Conservation (phyloP, 2,329 filamentous ascomycete genomes). For the Coniella vitis region DNA sequence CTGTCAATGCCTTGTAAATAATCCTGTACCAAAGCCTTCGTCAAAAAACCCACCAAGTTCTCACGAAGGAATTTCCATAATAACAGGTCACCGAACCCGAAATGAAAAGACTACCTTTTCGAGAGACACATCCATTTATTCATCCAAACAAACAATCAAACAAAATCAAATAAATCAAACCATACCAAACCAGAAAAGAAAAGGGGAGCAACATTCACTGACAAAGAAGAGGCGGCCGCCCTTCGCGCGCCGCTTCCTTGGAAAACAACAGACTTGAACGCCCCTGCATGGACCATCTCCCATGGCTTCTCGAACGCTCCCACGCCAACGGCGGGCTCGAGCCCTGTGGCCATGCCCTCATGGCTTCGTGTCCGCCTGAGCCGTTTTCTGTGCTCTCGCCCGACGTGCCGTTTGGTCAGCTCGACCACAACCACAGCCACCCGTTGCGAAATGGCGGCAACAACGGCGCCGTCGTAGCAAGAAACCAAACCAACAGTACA, state of each 20-base stretch:
- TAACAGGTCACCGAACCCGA: no score
- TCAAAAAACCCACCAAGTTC: no score
- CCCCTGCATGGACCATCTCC: conserved; percentile 87
- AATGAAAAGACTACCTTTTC: no score
- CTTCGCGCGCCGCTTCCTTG: conserved; percentile 8
- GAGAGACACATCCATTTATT: no score
- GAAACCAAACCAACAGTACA: background rate
- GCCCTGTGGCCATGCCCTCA: conserved; percentile 82
- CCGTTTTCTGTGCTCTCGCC: conserved; percentile 42
- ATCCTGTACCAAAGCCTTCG: no score
- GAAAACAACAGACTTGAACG: conserved; percentile 68
- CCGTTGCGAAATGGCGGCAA: background rate
- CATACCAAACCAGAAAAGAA: background rate
- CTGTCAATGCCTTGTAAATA: no score
- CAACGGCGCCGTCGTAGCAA: background rate
- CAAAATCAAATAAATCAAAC: background rate
- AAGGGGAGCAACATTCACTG: no score
- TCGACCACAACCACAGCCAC: conserved; percentile 28
- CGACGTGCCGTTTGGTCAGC: conserved; percentile 48
- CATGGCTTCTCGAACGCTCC: conserved; percentile 62
- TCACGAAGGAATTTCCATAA: no score
- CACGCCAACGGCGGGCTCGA: conserved; percentile 52
- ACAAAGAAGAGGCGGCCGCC: background rate
- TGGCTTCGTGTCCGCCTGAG: conserved; percentile 82
- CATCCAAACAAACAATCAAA: background rate